A percentile compares a stretch with the other conserved stretches of the same genome.
Evolutionary conservation across 805 yeast genomes (phyloP).

Genomic region (Candida maltosa): DNA sequence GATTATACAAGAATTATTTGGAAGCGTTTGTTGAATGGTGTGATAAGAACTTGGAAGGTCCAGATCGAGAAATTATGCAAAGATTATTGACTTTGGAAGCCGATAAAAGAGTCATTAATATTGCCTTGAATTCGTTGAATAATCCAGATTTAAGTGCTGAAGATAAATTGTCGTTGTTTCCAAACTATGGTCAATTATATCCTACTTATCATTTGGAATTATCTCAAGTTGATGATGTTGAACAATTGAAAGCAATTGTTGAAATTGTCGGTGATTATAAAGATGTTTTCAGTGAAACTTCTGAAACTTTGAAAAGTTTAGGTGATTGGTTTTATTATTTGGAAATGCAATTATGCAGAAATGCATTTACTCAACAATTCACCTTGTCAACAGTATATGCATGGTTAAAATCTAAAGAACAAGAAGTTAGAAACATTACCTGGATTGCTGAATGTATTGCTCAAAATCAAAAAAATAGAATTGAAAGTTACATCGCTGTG

Average conservation of each 20-base stretch:
- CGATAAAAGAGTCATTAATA: constrained; percentile 90
- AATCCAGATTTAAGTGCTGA: constrained; percentile 70
- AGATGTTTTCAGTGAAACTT: constrained; percentile 44
- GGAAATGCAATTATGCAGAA: constrained; percentile 89
- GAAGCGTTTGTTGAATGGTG: constrained; percentile 80
- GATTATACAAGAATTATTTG: constrained; percentile 86
- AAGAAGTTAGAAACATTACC: constrained; percentile 94
- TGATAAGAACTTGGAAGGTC: constrained; percentile 56
- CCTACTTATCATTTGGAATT: constrained; percentile 66
- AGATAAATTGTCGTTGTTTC: constrained; percentile 70
- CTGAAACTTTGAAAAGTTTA: constrained; percentile 51
- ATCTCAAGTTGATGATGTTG: constrained; percentile 79
- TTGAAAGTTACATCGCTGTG: constrained; percentile 85
- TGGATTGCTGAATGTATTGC: constrained; percentile 99
- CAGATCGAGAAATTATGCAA: constrained; percentile 80
- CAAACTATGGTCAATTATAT: constrained; percentile 76
- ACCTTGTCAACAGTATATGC: constrained; percentile 91
- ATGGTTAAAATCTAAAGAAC: constrained; percentile 93
- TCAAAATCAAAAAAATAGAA: constrained; percentile 93
- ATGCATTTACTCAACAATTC: constrained; percentile 95
- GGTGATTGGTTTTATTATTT: constrained; percentile 92
- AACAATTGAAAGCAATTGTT: constrained; percentile 67
- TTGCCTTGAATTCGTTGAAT: constrained; percentile 83
- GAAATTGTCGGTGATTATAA: constrained; percentile 65
- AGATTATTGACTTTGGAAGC: constrained; percentile 84